Conservation (phyloP, 2,329 filamentous ascomycete genomes). For the Pseudogymnoascus sp. region DNA sequence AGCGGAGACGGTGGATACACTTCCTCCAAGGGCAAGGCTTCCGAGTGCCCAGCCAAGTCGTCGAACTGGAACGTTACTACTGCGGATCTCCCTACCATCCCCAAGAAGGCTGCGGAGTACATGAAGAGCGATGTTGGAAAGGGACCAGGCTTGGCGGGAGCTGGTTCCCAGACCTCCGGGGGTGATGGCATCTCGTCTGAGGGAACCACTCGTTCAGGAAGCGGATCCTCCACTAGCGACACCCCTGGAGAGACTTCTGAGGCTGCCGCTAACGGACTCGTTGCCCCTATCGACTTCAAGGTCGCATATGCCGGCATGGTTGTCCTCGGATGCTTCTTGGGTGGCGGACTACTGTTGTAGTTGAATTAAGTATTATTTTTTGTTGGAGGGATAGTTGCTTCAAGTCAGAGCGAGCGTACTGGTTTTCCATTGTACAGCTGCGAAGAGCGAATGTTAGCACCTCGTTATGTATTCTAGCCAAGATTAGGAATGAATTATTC, state of each 20-base stretch:
- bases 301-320: background rate
- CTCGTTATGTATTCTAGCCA: slow-evolving; percentile 6
- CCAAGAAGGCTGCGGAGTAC: slow-evolving; percentile 1
- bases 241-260: background rate
- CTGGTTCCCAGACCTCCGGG: background rate
- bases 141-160: background rate
- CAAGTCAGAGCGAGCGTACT: background rate
- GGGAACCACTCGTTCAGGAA: background rate
- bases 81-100: background rate
- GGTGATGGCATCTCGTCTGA: background rate
- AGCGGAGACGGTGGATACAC: background rate
- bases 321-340: slow-evolving; percentile 5
- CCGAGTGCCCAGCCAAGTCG: background rate
- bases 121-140: background rate
- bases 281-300: slow-evolving; percentile 5
- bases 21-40: background rate
- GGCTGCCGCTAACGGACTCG: background rate
- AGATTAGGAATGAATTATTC: background rate
- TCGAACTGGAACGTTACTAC: slow-evolving; percentile 1
- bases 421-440: background rate
- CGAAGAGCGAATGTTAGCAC: slow-evolving; percentile 5
- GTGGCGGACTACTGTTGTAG: slow-evolving; percentile 2
- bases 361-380: background rate
- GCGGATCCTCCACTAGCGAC: background rate
- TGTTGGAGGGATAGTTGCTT: background rate